phyloP scores from a whole-genome alignment of 495 filamentous ascomycete genomes.

The Aspergillus baeticus region DNA sequence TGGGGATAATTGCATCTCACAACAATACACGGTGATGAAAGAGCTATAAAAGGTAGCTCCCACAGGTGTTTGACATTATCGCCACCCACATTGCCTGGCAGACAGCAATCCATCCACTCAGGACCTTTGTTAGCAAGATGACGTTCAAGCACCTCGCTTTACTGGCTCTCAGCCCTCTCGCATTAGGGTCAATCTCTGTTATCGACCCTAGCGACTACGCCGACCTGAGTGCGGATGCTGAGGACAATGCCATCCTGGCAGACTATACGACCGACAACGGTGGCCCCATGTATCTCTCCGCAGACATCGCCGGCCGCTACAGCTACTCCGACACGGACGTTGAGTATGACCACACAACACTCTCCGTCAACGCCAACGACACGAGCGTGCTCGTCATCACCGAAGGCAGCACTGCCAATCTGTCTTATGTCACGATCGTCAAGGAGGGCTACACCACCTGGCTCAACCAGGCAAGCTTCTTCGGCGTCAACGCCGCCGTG shows the following conservation, averaged over 20 bases:
- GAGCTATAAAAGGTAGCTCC: no score
- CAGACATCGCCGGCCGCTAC: background rate
- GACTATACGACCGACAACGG: slow-evolving; percentile 3
- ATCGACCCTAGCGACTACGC: slow-evolving; percentile 15
- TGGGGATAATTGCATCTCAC: no score
- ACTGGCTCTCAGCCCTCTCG: background rate
- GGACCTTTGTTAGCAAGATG: no score
- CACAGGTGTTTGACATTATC: no score
- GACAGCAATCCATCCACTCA: no score
- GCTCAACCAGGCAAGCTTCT: slow-evolving; percentile 20
- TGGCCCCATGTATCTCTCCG: no score
- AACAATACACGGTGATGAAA: no score
- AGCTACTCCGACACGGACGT: slow-evolving; percentile 3
- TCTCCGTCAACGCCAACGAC: slow-evolving; percentile 20
- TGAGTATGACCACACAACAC: slow-evolving; percentile 14
- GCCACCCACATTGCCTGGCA: no score
- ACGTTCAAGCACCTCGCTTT: no score
- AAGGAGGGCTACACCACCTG: slow-evolving; percentile 21
- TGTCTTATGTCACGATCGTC: slow-evolving; percentile 11
- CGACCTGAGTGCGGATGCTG: slow-evolving; percentile 7
- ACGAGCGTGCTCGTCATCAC: slow-evolving; percentile 20
- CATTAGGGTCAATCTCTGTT: slow-evolving; percentile 10
- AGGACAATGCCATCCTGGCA: slow-evolving; percentile 8
- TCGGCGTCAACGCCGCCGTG: slow-evolving; percentile 20
- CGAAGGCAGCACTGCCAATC: slow-evolving; percentile 6